A percentile compares a stretch with the other conserved stretches of the same genome.
Conservation (phyloP, 2,329 filamentous ascomycete species). For the Colletotrichum sidae region DNA sequence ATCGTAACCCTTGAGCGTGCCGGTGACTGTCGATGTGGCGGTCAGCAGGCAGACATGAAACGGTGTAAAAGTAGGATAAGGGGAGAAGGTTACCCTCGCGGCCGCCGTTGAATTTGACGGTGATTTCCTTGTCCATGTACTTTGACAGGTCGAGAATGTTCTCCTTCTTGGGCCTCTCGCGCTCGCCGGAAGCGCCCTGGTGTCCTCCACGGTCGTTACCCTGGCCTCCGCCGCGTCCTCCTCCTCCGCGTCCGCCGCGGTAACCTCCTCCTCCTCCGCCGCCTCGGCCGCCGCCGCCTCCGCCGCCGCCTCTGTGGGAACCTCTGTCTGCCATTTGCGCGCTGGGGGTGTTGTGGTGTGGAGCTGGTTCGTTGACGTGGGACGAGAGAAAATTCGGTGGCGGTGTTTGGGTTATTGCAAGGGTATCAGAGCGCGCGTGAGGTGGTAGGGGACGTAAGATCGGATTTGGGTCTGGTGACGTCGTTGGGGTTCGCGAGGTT, state of each 20-base stretch:
- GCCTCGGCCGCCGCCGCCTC: constrained; percentile 40
- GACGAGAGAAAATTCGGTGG: not conserved
- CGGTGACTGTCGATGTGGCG: constrained; percentile 71
- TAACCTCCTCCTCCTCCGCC: constrained; percentile 55
- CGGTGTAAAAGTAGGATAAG: not conserved
- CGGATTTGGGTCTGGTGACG: constrained; percentile 6
- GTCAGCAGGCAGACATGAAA: not conserved
- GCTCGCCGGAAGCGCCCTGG: constrained; percentile 46
- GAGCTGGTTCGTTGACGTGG: not conserved
- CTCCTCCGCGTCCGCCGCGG: constrained; percentile 59
- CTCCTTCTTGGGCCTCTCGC: constrained; percentile 94
- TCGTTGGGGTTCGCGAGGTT: constrained; percentile 28
- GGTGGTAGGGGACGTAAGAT: not conserved
- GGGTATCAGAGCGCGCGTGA: no score
- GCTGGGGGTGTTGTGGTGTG: constrained; percentile 31
- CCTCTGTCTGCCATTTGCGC: constrained; percentile 63
- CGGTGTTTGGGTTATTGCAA: constrained; percentile 11
- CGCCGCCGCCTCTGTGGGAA: constrained; percentile 56
- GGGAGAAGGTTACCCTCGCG: constrained; percentile 75
- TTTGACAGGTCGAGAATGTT: constrained; percentile 96
- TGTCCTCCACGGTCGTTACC: constrained; percentile 53
- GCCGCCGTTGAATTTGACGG: constrained; percentile 96
- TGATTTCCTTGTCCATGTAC: constrained; percentile 97
- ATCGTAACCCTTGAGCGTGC: constrained; percentile 93
- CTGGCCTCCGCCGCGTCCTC: constrained; percentile 52